Base-by-base conservation (phyloP, 1,284 basidiomycete genomes). In the Omphalotus olearius region DNA sequence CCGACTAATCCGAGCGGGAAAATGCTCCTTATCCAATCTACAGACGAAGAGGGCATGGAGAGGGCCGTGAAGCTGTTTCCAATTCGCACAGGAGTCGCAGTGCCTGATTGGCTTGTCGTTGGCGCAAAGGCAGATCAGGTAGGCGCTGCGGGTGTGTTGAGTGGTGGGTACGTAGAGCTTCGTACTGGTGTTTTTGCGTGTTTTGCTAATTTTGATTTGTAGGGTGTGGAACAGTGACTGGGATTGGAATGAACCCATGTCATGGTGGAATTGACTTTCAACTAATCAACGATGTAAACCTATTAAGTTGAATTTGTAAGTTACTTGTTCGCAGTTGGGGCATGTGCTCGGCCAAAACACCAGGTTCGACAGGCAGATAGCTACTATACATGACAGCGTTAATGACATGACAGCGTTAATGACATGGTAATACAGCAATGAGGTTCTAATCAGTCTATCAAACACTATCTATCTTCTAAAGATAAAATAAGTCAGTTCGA, bases 61-160 rank as follows among this genome's bases (percentile, higher is more conserved):
- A 73, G 80, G 45, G 79, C 77, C 0, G 65, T 77, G 1, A 75
- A 86, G 30, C 68, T 92, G n/a, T 85, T 93, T 59, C 91, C 91
- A 1, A 78, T 88, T 18, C 80, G 91, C 10, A 93, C 90, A 0
- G 91, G 89, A 3, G 72, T 92, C 5, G 65, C 80, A 7, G 70
- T 78, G 1, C 88, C 91, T 1, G 87, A 91, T 60, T 93, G 89
- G 88, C 62, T 88, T 1, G 71, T 91, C 14, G 69, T 83, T 1
- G 76, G 78, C 6, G 64, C 68, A 2, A 64, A 68, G 7, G 72
- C 78, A 10, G 83, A 84, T 58, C 64, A 59, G 46, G 67, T 78
- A 16, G 88, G 84, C 9, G 80, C 85, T 11, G 88, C 79, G 10
- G 91, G 86, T 0, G 69, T 92, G n/a, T 64, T 78, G 13, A 89